These are phyloP conservation scores for Elymus sibiricus DNA, from an alignment of 176 grass and related monocot genomes.

Conservation along the genomic window DNA sequence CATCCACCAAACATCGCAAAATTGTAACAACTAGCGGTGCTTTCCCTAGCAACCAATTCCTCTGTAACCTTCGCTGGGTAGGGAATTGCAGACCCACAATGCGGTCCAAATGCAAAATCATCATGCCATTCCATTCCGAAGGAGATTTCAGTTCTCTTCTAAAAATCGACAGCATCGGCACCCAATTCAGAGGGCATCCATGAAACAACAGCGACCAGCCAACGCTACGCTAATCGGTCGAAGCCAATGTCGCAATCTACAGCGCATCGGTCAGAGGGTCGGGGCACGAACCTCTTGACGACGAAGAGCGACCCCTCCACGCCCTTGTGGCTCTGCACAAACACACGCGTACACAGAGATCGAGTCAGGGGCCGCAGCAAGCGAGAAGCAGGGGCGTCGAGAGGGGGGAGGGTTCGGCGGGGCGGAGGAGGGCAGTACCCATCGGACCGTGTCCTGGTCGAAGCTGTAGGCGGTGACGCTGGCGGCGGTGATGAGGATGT, in stretches of 20 bases:
- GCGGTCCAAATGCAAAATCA: neutral
- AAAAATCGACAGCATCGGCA: neutral
- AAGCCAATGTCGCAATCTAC: neutral
- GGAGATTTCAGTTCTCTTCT: neutral
- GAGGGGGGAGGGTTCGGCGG: neutral
- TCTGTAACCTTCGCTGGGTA: neutral
- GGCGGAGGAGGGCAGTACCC: constrained; percentile 21
- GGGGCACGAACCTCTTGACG: constrained; percentile 56
- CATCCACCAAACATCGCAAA: neutral
- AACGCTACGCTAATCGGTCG: neutral
- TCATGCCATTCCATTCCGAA: neutral
- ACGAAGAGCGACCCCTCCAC: constrained; percentile 73
- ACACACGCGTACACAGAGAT: neutral
- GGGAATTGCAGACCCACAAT: neutral
- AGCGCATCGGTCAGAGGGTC: neutral
- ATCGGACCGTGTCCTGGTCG: constrained; percentile 13
- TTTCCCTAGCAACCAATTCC: neutral
- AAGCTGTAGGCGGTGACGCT: constrained; percentile 61
- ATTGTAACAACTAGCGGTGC: neutral
- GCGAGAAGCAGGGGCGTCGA: neutral
- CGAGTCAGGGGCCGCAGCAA: neutral
- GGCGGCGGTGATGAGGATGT: constrained; percentile 58
- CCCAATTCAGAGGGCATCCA: neutral
- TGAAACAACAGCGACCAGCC: neutral
- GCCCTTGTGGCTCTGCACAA: constrained; percentile 46